These are phyloP conservation scores for Fraxinus cuspidata DNA, from an alignment of 257 asterid genomes.

Conservation along the genomic window DNA sequence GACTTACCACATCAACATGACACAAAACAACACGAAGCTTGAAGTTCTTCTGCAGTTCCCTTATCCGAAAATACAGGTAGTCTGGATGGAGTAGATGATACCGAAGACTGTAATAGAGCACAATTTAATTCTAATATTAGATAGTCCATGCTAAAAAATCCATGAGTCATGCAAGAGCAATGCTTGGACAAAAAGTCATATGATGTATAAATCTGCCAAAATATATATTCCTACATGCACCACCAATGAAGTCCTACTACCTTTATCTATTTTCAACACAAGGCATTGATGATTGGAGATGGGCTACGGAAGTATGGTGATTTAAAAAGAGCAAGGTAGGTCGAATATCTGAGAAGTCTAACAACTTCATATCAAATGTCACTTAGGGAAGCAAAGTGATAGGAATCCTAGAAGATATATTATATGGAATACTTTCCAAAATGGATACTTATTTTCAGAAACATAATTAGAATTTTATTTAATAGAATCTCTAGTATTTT, in stretches of 20 bases:
- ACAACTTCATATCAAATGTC: not conserved
- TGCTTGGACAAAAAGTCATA: constrained; percentile 1
- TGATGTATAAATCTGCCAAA: not conserved
- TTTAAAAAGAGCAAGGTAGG: not conserved
- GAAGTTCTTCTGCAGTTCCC: constrained; percentile 87
- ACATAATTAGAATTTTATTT: too few relatives aligned
- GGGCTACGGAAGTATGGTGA: not conserved
- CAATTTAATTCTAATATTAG: constrained; percentile 15
- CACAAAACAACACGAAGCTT: constrained; percentile 90
- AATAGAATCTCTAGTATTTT: too few relatives aligned
- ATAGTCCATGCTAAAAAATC: constrained; percentile 10
- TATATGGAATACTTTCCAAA: too few relatives aligned
- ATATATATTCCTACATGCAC: constrained; percentile 1
- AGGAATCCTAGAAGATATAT: too few relatives aligned
- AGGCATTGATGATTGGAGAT: constrained; percentile 5
- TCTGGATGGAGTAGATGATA: constrained; percentile 98
- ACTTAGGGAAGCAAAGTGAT: not conserved
- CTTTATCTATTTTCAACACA: not conserved
- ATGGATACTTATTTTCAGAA: too few relatives aligned
- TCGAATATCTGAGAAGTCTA: not conserved
- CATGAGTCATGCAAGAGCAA: not conserved
- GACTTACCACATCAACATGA: constrained; percentile 93
- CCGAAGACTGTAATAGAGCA: constrained; percentile 68
- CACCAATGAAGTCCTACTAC: constrained; percentile 1
- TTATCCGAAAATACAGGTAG: constrained; percentile 87